phyloP scores from a whole-genome alignment of 495 filamentous ascomycete genomes.

The Aspergillus haitiensis region DNA sequence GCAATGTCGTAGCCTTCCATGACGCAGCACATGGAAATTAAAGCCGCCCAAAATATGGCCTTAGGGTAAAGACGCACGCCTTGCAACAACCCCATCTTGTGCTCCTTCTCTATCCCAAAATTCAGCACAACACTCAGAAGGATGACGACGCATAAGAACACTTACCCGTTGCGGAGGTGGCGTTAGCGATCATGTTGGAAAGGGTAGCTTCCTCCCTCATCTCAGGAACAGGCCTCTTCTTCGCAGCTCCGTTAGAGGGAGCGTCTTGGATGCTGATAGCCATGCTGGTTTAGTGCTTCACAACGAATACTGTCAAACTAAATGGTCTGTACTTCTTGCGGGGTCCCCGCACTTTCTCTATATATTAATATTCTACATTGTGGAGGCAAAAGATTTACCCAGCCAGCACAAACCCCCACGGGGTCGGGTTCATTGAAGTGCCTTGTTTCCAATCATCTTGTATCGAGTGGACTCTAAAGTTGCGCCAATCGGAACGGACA shows the following conservation, averaged over 20 bases:
- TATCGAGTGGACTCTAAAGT: background rate
- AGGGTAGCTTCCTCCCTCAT: background rate
- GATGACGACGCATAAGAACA: background rate
- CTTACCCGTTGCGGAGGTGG: background rate
- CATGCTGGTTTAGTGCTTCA: background rate
- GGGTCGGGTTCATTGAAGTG: background rate
- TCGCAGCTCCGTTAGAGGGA: background rate
- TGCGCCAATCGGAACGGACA: background rate
- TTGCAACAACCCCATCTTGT: background rate
- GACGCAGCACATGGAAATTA: background rate
- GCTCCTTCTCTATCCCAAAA: background rate
- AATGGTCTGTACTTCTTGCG: background rate
- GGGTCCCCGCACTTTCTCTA: background rate
- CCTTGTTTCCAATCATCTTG: background rate
- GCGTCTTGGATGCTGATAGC: background rate
- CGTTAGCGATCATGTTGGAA: background rate
- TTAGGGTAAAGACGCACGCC: background rate
- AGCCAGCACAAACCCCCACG: too few relatives aligned
- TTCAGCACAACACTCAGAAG: background rate
- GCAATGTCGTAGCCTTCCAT: conserved; percentile 1
- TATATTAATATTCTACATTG: background rate
- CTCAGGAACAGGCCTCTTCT: background rate
- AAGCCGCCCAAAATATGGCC: background rate
- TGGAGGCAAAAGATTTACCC: too few relatives aligned
- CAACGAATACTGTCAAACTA: background rate